phyloP scores from a whole-genome alignment of 1,139 yeast species.

The Zygosaccharomyces pseudobailii region DNA sequence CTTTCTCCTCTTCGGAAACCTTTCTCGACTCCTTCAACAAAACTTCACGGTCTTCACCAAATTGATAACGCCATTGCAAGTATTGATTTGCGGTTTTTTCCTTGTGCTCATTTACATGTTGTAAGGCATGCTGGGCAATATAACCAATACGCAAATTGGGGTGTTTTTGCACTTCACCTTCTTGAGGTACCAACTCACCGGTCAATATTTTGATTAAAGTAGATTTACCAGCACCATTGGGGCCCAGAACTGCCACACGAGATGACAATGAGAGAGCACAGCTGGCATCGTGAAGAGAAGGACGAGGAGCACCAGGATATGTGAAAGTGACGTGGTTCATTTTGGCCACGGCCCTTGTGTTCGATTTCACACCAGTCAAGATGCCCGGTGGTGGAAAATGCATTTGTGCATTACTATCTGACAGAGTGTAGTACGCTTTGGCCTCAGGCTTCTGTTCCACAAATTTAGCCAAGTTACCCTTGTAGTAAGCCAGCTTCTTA shows the following conservation, averaged over 20 bases:
- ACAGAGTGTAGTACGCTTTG: constrained; percentile 90
- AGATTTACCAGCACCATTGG: constrained; percentile 99
- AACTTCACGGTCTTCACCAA: constrained; percentile 98
- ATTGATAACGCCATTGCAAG: constrained; percentile 95
- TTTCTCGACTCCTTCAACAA: constrained; percentile 89
- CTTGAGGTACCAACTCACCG: constrained; percentile 81
- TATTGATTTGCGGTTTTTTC: constrained; percentile 97
- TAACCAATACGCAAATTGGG: constrained; percentile 97
- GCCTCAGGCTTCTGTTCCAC: constrained; percentile 95
- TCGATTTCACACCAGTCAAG: constrained; percentile 91
- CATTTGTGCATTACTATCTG: constrained; percentile 92
- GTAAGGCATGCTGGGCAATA: constrained; percentile 97
- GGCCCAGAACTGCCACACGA: constrained; percentile 94
- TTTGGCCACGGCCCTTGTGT: constrained; percentile 92
- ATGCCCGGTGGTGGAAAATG: constrained; percentile 98
- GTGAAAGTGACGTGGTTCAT: constrained; percentile 80
- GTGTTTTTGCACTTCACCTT: constrained; percentile 93
- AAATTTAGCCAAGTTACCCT: constrained; percentile 90
- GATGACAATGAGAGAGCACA: constrained; percentile 88
- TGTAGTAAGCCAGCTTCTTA: constrained; percentile 90
- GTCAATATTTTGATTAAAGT: constrained; percentile 89
- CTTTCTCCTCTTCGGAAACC: constrained; percentile 77
- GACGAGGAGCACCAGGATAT: constrained; percentile 85
- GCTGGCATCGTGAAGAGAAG: constrained; percentile 73
- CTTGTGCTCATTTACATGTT: constrained; percentile 94